Conservation (phyloP, 345 rosid species). For the Xanthoceras sorbifolium region DNA sequence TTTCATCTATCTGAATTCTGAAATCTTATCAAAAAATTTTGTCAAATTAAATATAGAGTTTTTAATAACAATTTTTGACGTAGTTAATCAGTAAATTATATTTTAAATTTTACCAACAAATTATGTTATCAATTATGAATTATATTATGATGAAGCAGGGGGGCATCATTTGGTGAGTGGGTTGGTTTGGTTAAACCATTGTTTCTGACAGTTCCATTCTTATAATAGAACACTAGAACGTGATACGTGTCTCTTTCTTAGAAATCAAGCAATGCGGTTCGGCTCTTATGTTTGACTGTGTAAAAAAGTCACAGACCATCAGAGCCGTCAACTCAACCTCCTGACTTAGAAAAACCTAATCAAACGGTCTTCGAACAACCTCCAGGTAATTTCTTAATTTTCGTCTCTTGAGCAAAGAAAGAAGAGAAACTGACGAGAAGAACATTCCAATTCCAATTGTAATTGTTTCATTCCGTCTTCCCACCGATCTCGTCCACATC, state of each 20-base stretch:
- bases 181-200: constrained; percentile 1
- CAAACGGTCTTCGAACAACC: background rate
- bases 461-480: background rate
- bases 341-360: background rate
- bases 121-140: too few relatives aligned
- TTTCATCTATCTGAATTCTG: too few relatives aligned
- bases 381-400: background rate
- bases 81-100: too few relatives aligned
- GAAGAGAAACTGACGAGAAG: background rate
- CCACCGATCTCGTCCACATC: background rate
- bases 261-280: constrained; percentile 20
- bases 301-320: background rate
- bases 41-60: too few relatives aligned
- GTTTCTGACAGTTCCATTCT: background rate
- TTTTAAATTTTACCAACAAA: too few relatives aligned
- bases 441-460: background rate
- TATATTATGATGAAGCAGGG: too few relatives aligned
- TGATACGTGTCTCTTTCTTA: constrained; percentile 13
- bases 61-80: too few relatives aligned
- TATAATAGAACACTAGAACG: background rate
- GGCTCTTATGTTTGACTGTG: background rate
- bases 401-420: background rate
- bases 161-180: background rate
- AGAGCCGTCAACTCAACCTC: constrained; percentile 8
- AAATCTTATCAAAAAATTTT: too few relatives aligned